Evolutionary conservation across 2,329 filamentous ascomycete species (phyloP).

Genomic region (Pseudopithomyces chartarum): DNA sequence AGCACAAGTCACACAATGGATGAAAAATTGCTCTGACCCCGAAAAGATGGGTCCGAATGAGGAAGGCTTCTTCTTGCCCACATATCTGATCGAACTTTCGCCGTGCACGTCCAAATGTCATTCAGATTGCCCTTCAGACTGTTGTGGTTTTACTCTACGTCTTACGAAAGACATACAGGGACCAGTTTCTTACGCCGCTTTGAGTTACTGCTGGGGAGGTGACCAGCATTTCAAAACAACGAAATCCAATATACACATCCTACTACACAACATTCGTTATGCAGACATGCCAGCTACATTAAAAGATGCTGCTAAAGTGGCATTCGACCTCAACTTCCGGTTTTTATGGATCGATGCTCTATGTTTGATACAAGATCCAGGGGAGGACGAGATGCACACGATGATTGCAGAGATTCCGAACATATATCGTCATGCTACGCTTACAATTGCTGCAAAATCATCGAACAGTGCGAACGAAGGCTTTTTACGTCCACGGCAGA

Average conservation of each 20-base stretch:
- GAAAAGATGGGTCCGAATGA: neutral
- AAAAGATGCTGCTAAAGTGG: slow-evolving; percentile 9
- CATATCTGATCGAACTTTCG: neutral
- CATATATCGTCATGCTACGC: neutral
- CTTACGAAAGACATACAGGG: neutral
- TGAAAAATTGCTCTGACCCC: neutral
- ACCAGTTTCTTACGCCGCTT: neutral
- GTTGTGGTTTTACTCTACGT: neutral
- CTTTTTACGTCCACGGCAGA: neutral
- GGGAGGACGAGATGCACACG: neutral
- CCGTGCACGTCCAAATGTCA: neutral
- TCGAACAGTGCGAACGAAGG: neutral
- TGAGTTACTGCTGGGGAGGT: neutral
- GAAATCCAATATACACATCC: neutral
- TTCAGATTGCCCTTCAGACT: neutral
- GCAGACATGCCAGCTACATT: slow-evolving; percentile 11
- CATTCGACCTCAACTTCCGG: slow-evolving; percentile 1
- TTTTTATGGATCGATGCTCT: slow-evolving; percentile 16
- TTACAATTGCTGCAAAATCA: neutral
- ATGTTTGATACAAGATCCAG: slow-evolving; percentile 20
- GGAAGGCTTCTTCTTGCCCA: neutral
- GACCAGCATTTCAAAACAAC: slow-evolving; percentile 1
- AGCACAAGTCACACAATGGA: neutral
- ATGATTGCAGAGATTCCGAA: neutral
- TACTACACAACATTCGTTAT: neutral